Percentiles rank a stretch among this genome's conserved stretches.
Conservation (phyloP, 495 filamentous ascomycete genomes). For the Talaromyces trachyspermus region DNA sequence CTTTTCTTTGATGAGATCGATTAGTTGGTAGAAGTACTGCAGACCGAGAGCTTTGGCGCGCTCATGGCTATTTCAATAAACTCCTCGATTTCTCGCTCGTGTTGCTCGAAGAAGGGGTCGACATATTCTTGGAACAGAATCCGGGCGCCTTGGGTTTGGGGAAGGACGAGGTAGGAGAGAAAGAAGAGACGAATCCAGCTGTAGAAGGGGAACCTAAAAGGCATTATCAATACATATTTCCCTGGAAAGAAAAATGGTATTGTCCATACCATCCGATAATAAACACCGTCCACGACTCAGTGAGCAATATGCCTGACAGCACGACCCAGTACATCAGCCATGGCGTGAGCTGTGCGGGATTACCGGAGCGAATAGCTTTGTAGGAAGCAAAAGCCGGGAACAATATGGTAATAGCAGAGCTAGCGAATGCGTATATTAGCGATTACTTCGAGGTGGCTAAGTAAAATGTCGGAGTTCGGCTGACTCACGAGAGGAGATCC, state of each 20-base stretch:
- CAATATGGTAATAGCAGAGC: conserved; percentile 81
- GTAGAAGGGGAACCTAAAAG: conserved; percentile 80
- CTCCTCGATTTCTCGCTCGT: conserved; percentile 84
- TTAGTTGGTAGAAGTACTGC: conserved; percentile 67
- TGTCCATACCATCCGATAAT: conserved; percentile 82
- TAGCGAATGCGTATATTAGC: too few relatives aligned
- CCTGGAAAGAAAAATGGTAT: too few relatives aligned
- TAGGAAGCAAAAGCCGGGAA: conserved; percentile 97
- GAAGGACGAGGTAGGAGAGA: conserved; percentile 94
- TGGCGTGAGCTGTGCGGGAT: conserved; percentile 87
- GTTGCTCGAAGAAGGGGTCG: conserved; percentile 78
- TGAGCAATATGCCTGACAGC: conserved; percentile 67
- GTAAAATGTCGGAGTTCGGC: background rate
- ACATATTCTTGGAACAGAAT: conserved; percentile 78
- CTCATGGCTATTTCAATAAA: conserved; percentile 79
- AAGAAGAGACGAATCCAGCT: conserved; percentile 80
- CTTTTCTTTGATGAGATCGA: conserved; percentile 67
- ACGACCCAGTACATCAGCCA: conserved; percentile 99
- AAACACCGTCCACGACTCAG: conserved; percentile 82
- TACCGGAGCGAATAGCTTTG: conserved; percentile 90
- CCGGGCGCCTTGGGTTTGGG: conserved; percentile 86
- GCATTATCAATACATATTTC: conserved; percentile 9
- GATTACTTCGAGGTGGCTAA: too few relatives aligned
- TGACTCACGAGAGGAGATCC: conserved; percentile 68
- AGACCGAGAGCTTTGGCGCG: conserved; percentile 70